Conservation (phyloP, 805 yeast genomes). For the Tetrapisispora nanseiensis region DNA sequence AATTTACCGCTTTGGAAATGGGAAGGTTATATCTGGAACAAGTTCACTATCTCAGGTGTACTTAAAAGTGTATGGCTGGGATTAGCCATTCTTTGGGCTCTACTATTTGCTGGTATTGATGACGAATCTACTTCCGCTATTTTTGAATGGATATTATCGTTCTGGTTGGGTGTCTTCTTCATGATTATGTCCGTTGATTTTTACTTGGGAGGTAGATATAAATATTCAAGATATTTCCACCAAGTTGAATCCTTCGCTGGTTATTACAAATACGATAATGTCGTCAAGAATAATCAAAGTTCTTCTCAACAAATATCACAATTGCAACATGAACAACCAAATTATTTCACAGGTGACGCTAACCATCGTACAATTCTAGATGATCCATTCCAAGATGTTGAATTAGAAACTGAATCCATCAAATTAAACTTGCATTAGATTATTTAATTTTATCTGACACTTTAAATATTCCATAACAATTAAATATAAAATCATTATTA, state of each 20-base stretch:
- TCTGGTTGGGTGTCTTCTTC: conserved; percentile 66
- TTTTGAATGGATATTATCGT: conserved; percentile 81
- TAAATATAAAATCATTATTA: too few relatives aligned
- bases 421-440: neutral
- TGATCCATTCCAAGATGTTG: conserved; percentile 3
- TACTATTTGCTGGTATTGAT: conserved; percentile 45
- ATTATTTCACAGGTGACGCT: neutral
- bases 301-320: neutral
- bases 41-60: conserved; percentile 38
- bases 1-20: conserved; percentile 25
- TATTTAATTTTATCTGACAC: neutral
- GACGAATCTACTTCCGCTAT: conserved; percentile 44
- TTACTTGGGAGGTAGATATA: conserved; percentile 44
- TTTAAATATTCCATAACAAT: neutral
- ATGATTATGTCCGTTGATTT: conserved; percentile 59
- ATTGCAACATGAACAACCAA: neutral
- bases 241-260: conserved; percentile 20
- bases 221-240: conserved; percentile 20
- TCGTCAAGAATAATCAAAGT: neutral
- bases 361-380: neutral
- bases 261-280: conserved; percentile 20
- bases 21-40: conserved; percentile 30
- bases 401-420: conserved; percentile 3
- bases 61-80: conserved; percentile 56
- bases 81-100: conserved; percentile 53